Conservation (phyloP, 2,329 filamentous ascomycete genomes). For the Venturia asperata region DNA sequence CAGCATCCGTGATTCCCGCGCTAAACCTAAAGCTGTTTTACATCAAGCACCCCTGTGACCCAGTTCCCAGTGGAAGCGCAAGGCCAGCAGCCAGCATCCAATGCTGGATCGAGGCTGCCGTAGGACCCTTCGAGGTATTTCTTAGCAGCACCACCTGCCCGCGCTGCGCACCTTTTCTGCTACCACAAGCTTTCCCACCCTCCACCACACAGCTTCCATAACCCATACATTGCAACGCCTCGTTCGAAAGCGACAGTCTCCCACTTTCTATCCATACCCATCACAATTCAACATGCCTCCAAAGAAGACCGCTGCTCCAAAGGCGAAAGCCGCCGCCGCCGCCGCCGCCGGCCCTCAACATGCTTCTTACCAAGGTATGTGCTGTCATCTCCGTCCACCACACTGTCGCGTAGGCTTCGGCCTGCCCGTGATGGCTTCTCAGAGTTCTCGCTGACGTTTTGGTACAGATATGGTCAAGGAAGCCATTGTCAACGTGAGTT, state of each 20-base stretch:
- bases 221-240: neutral
- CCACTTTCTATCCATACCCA: conserved; percentile 4
- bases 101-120: neutral
- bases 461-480: conserved; percentile 64
- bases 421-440: conserved; percentile 42
- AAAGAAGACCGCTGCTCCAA: conserved; percentile 52
- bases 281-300: conserved; percentile 48
- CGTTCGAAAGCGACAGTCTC: conserved; percentile 4
- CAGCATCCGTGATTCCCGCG: neutral
- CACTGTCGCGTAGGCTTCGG: conserved; percentile 38
- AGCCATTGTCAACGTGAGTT: conserved; percentile 62
- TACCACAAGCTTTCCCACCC: neutral
- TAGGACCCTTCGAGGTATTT: neutral
- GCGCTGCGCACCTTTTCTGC: neutral
- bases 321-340: conserved; percentile 48
- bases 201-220: neutral
- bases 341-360: conserved; percentile 46
- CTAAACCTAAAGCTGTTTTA: conserved; percentile 4
- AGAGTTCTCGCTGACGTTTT: conserved; percentile 45
- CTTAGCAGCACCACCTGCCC: neutral
- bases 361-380: conserved; percentile 60
- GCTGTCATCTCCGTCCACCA: conserved; percentile 33
- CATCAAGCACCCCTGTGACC: neutral
- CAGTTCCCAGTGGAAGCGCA: neutral
- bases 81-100: neutral